These are phyloP conservation scores for Coffea humblotiana DNA, from an alignment of 305 asterid genomes.

Conservation along the genomic window DNA sequence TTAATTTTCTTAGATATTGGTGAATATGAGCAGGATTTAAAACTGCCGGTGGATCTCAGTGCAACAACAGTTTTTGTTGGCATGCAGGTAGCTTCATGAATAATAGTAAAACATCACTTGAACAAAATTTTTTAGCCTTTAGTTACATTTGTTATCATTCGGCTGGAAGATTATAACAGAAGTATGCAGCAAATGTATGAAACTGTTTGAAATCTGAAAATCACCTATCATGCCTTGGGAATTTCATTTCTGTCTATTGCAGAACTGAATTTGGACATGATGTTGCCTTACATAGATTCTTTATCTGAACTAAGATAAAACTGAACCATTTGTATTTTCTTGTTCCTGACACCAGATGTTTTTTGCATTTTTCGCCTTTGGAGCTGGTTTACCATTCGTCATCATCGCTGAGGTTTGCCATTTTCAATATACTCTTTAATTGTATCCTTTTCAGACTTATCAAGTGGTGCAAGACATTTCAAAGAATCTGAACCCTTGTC, in stretches of 20 bases:
- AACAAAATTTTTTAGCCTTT: not conserved
- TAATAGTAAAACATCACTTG: not conserved
- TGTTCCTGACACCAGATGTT: slow-evolving; percentile 11
- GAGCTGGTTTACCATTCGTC: slow-evolving; percentile 17
- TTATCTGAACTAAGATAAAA: not conserved
- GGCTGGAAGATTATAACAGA: not conserved
- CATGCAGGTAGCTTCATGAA: not conserved
- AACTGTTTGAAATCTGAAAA: not conserved
- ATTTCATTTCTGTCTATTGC: not conserved
- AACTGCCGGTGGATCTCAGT: not conserved
- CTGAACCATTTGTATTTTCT: not conserved
- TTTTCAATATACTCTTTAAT: not conserved
- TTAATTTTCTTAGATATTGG: not conserved
- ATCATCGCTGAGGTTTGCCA: slow-evolving; percentile 21
- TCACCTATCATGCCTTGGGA: not conserved
- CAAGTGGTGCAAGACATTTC: not conserved
- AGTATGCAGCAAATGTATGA: not conserved
- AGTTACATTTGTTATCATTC: not conserved
- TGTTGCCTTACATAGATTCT: not conserved
- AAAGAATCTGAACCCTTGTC: not conserved
- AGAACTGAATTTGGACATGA: too few relatives aligned
- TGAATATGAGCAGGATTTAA: not conserved
- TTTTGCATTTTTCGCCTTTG: slow-evolving; percentile 14
- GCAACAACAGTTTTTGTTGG: slow-evolving; percentile 5
- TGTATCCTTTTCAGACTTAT: not conserved